A percentile compares a stretch with the other conserved stretches of the same genome.
These are phyloP conservation scores for Mycena polygramma DNA, from an alignment of 768 basidiomycete species.

Conservation along the genomic window DNA sequence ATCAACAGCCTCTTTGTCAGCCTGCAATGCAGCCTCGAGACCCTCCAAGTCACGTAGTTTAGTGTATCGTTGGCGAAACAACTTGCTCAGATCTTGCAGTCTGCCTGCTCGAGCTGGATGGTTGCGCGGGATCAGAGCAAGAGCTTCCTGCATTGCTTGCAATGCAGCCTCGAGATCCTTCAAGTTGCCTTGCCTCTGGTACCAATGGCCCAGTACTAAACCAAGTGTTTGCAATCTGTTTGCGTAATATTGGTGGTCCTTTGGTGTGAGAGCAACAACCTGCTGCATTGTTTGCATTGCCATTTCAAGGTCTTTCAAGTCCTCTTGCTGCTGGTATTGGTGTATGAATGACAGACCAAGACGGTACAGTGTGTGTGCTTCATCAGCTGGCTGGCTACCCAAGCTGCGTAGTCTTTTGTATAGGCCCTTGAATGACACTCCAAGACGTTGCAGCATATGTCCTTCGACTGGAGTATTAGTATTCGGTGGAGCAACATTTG, in stretches of 20 bases:
- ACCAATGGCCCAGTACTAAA: neutral
- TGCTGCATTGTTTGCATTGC: neutral
- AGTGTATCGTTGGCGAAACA: neutral
- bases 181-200: neutral
- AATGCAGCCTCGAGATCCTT: neutral
- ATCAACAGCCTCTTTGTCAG: neutral
- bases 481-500: no score
- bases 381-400: no score
- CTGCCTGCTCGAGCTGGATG: neutral
- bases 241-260: neutral
- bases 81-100: neutral
- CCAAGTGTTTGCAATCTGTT: neutral
- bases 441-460: no score
- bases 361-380: no score
- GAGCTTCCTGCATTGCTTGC: neutral
- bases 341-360: no score
- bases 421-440: no score
- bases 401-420: no score
- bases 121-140: neutral
- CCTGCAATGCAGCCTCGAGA: neutral
- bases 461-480: no score
- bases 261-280: neutral
- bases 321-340: no score
- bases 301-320: no score
- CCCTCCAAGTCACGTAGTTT: neutral